Evolutionary conservation across 2,329 filamentous ascomycete genomes (phyloP).

Genomic region (Fusarium pilosicola): DNA sequence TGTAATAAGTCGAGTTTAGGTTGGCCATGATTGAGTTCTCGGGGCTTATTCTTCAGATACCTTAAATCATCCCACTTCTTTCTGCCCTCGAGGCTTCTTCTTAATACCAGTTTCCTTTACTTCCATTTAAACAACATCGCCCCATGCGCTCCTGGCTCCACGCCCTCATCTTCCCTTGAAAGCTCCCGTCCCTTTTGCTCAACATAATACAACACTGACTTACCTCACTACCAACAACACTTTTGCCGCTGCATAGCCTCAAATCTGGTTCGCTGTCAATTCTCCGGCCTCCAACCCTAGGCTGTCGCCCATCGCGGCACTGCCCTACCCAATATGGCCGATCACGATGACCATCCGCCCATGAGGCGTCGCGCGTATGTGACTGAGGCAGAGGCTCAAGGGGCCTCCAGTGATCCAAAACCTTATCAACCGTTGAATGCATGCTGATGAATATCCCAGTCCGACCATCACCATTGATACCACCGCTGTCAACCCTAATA

Average conservation of each 20-base stretch:
- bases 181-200: slow-evolving; percentile 29
- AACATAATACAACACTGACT: slow-evolving; percentile 17
- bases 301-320: slow-evolving; percentile 21
- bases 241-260: slow-evolving; percentile 41
- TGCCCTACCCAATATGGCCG: slow-evolving; percentile 35
- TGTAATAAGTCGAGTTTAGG: not conserved
- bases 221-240: slow-evolving; percentile 7
- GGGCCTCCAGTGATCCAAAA: slow-evolving; percentile 20
- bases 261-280: slow-evolving; percentile 8
- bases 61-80: slow-evolving; percentile 6
- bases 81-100: slow-evolving; percentile 12
- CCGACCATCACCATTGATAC: slow-evolving; percentile 67
- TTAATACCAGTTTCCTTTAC: slow-evolving; percentile 17
- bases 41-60: not conserved
- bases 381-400: slow-evolving; percentile 6
- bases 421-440: slow-evolving; percentile 23
- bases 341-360: slow-evolving; percentile 39
- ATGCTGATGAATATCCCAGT: slow-evolving; percentile 46
- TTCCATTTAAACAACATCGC: slow-evolving; percentile 25
- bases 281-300: slow-evolving; percentile 10
- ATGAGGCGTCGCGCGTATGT: slow-evolving; percentile 43
- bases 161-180: slow-evolving; percentile 38
- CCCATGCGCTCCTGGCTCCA: slow-evolving; percentile 36
- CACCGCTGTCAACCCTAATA: slow-evolving; percentile 51
- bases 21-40: slow-evolving; percentile 13